Conservation (phyloP, 2,329 filamentous ascomycete species). For the Lomentospora prolificans region DNA sequence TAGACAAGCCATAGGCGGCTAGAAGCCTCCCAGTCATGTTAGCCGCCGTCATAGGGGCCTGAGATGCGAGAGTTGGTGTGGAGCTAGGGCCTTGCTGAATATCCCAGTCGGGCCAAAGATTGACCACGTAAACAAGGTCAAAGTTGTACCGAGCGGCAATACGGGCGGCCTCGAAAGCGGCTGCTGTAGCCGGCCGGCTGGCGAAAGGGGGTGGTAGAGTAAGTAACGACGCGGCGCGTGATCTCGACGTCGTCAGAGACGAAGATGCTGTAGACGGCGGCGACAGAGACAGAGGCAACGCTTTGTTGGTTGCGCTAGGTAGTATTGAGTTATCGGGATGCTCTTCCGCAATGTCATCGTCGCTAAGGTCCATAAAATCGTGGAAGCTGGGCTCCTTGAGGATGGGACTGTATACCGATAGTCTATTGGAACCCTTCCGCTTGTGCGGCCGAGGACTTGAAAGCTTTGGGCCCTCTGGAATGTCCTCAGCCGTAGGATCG, state of each 20-base stretch:
- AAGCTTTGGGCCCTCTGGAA: background rate
- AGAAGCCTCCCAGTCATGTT: slow-evolving; percentile 39
- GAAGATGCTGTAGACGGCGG: slow-evolving; percentile 11
- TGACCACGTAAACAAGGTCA: slow-evolving; percentile 49
- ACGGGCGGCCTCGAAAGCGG: slow-evolving; percentile 43
- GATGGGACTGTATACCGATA: slow-evolving; percentile 13
- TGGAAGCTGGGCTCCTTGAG: slow-evolving; percentile 41
- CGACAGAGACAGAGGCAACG: background rate
- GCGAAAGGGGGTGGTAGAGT: slow-evolving; percentile 34
- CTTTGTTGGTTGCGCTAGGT: background rate
- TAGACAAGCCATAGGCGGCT: slow-evolving; percentile 43
- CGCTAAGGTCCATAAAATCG: slow-evolving; percentile 44
- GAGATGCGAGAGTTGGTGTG: background rate
- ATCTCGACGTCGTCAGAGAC: slow-evolving; percentile 9
- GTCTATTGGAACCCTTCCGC: background rate
- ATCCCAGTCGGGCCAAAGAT: slow-evolving; percentile 38
- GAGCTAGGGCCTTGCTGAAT: background rate
- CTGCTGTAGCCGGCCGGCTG: slow-evolving; percentile 33
- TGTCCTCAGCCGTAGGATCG: background rate
- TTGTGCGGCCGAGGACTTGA: background rate
- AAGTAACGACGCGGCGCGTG: slow-evolving; percentile 24
- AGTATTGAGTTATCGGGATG: slow-evolving; percentile 9
- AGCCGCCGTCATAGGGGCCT: background rate
- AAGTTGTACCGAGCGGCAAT: slow-evolving; percentile 48
- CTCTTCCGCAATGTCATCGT: slow-evolving; percentile 48